phyloP scores from a whole-genome alignment of 78 protist species.

The Chrysochromulina parva region DNA sequence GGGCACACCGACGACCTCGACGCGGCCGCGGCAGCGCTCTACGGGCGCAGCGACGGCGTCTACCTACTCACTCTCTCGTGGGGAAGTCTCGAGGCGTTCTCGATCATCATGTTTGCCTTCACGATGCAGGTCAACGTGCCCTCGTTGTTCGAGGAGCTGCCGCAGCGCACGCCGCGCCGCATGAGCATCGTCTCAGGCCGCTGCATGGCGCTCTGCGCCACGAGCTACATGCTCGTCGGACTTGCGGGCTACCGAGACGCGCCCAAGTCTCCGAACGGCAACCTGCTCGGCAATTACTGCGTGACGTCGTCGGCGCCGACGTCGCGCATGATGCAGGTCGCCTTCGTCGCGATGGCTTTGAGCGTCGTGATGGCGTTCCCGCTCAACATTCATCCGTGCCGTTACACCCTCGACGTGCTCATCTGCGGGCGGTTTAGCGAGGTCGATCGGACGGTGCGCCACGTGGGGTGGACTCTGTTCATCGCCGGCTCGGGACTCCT shows the following conservation, averaged over 20 bases:
- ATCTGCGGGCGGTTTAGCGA: neutral
- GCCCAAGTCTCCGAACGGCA: too few relatives aligned
- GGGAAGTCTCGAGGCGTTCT: neutral
- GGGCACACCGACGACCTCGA: neutral
- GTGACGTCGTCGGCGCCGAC: neutral
- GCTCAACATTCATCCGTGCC: neutral
- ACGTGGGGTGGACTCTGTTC: neutral
- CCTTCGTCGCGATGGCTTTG: neutral
- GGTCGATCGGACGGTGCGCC: neutral
- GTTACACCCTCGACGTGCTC: neutral
- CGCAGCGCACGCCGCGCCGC: neutral
- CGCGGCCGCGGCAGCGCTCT: too few relatives aligned
- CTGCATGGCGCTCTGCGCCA: neutral
- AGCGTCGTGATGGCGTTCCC: constrained; percentile 1
- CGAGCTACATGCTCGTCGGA: neutral
- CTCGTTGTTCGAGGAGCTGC: neutral
- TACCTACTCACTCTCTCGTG: neutral
- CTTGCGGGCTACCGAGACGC: neutral
- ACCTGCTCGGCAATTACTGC: neutral
- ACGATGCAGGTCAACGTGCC: constrained; percentile 20
- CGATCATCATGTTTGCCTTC: constrained; percentile 10
- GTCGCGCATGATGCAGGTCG: neutral
- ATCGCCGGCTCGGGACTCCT: neutral
- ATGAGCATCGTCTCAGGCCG: neutral
- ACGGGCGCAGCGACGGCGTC: neutral